Conservation (phyloP, 768 basidiomycete species). For the Naganishia onofrii region DNA sequence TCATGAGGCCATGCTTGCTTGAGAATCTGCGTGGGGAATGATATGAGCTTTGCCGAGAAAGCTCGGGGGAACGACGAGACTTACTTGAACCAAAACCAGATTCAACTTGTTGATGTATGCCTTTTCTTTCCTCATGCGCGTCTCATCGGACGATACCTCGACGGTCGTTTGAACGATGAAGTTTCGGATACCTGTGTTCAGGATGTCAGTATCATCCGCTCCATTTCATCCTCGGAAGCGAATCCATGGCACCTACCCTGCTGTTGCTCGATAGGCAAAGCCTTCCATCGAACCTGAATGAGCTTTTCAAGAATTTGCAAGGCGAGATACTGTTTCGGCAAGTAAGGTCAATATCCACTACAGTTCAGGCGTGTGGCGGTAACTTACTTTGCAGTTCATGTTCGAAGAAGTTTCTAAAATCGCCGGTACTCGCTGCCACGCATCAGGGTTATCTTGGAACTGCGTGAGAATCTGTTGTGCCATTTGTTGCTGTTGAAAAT, state of each 20-base stretch:
- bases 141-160: conserved; percentile 88
- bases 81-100: conserved; percentile 86
- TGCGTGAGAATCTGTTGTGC: conserved; percentile 93
- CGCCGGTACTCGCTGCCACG: conserved; percentile 95
- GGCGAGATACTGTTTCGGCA: conserved; percentile 77
- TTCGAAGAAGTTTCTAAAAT: conserved; percentile 81
- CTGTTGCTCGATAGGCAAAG: conserved; percentile 86
- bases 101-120: conserved; percentile 84
- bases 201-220: conserved; percentile 42
- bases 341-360: conserved; percentile 7
- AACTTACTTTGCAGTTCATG: conserved; percentile 68
- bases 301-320: conserved; percentile 95
- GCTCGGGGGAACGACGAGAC: conserved; percentile 35
- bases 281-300: conserved; percentile 92
- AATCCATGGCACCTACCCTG: conserved; percentile 60
- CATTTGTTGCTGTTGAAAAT: conserved; percentile 71
- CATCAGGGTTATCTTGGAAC: conserved; percentile 90
- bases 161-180: conserved; percentile 92
- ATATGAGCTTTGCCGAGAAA: not conserved
- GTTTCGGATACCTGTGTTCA: conserved; percentile 74
- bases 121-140: conserved; percentile 83
- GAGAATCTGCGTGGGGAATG: conserved; percentile 64
- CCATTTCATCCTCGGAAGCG: conserved; percentile 21
- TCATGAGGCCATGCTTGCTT: conserved; percentile 99
- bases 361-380: not conserved